Conservation (phyloP, 176 grass and related monocot genomes). For the Carex scoparia region DNA sequence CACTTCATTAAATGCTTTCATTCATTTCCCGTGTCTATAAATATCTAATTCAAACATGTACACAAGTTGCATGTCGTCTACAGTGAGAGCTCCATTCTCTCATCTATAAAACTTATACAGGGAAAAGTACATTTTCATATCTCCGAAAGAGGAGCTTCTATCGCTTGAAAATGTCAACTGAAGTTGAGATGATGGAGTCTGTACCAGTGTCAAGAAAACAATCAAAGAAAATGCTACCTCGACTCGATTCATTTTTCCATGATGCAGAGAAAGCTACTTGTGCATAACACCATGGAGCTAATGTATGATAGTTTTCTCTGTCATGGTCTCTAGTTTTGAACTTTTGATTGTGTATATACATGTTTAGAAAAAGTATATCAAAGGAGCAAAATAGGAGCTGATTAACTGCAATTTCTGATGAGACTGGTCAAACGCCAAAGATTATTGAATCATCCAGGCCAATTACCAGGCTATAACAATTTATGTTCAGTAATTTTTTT, state of each 20-base stretch:
- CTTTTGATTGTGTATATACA: neutral
- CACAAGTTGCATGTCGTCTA: neutral
- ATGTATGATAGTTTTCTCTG: constrained; percentile 17
- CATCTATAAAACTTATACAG: neutral
- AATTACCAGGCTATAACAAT: neutral
- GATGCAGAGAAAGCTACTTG: constrained; percentile 43
- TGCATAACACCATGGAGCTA: constrained; percentile 25
- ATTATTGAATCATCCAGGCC: neutral
- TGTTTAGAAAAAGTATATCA: neutral
- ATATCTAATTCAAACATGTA: too few species aligned
- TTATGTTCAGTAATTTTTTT: neutral
- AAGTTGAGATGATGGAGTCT: constrained; percentile 1
- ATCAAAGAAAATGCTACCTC: constrained; percentile 9
- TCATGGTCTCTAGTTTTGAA: neutral
- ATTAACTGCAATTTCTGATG: too few species aligned
- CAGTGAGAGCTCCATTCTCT: neutral
- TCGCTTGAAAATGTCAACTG: constrained; percentile 17
- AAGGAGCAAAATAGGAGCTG: too few species aligned
- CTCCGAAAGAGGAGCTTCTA: neutral
- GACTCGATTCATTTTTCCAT: constrained; percentile 41
- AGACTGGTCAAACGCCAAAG: too few species aligned
- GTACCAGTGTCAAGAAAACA: neutral
- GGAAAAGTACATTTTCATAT: neutral
- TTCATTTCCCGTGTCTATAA: too few species aligned
- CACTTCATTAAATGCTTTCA: too few species aligned